A percentile compares a stretch with the other conserved stretches of the same genome.
These are phyloP conservation scores for Linnemannia exigua DNA, from an alignment of 192 early-diverging fungal species.

Conservation along the genomic window DNA sequence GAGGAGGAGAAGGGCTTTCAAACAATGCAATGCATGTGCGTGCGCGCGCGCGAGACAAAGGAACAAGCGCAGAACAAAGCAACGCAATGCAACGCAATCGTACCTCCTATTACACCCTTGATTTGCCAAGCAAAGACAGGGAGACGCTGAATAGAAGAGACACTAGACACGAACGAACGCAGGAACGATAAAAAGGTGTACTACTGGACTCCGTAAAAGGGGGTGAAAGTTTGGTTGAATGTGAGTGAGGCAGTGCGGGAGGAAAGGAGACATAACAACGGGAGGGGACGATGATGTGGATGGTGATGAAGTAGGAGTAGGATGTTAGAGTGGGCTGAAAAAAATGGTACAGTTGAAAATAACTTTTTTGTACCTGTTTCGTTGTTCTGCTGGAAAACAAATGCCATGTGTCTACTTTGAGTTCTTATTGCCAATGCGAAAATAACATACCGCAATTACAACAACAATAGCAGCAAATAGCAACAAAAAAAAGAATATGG, in stretches of 20 bases:
- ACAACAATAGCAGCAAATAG: no score
- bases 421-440: neutral
- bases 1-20: neutral
- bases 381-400: neutral
- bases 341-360: neutral
- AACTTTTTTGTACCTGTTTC: neutral
- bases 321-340: neutral
- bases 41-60: neutral
- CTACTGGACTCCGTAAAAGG: neutral
- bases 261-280: neutral
- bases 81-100: neutral
- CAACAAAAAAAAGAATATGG: neutral
- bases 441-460: neutral
- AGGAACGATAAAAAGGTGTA: neutral
- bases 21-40: constrained; percentile 1
- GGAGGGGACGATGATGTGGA: neutral
- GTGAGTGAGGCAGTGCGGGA: constrained; percentile 1
- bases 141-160: neutral
- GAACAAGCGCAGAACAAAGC: neutral
- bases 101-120: neutral
- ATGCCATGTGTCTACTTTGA: neutral
- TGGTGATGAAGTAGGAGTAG: no score
- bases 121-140: constrained; percentile 2
- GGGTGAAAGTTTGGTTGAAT: neutral
- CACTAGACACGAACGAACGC: neutral